Conservation (phyloP, 2,329 filamentous ascomycete genomes). For the Fusarium oligoseptatum region DNA sequence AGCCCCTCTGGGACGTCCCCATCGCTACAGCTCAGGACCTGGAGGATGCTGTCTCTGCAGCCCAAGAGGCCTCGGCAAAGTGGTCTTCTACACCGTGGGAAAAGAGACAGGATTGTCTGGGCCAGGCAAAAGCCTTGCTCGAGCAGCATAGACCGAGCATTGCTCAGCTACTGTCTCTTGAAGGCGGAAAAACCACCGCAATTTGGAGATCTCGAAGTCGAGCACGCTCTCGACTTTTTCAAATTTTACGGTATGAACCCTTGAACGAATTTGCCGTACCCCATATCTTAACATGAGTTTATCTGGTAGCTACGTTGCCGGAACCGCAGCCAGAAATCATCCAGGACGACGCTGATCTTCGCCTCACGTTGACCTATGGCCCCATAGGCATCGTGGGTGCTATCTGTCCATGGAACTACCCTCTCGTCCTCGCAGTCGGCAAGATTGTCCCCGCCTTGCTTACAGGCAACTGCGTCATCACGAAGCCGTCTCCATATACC, state of each 20-base stretch:
- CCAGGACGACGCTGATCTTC: not conserved
- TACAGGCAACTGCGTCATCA: slow-evolving; percentile 67
- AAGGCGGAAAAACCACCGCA: slow-evolving; percentile 46
- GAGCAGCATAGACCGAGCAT: not conserved
- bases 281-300: not conserved
- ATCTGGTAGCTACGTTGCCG: not conserved
- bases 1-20: slow-evolving; percentile 15
- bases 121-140: not conserved
- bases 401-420: not conserved
- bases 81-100: slow-evolving; percentile 12
- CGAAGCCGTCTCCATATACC: slow-evolving; percentile 70
- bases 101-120: not conserved
- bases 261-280: not conserved
- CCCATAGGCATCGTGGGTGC: not conserved
- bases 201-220: slow-evolving; percentile 52
- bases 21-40: slow-evolving; percentile 2
- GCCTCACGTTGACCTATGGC: not conserved
- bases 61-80: not conserved
- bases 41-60: not conserved
- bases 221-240: not conserved
- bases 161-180: not conserved
- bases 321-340: not conserved
- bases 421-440: slow-evolving; percentile 54
- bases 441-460: slow-evolving; percentile 70
- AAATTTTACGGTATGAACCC: not conserved